Evolutionary conservation across 208 protist species (phyloP), one percentile per base, ranked within the genome.

Genomic region (Leishmania tropica): DNA sequence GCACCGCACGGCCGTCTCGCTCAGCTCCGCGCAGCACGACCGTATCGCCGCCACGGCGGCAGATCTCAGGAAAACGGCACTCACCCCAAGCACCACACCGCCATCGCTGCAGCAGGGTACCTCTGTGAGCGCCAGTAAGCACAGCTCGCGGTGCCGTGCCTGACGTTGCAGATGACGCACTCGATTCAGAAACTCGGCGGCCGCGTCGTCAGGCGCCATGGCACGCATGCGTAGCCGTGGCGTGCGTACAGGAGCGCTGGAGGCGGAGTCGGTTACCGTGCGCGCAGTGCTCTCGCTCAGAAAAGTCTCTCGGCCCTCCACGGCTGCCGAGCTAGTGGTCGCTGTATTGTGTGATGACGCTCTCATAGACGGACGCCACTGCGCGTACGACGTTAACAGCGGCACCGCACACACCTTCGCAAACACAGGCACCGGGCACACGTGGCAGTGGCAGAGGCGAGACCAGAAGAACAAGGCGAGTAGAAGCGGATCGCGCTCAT

Each of bases 401-500:
- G 81, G 76, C 75, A 64, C 76, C 0, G 81, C 81, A 31, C 51
- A 84, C 3, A 47, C 37, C 54, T 31, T 80, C 8, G 75, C 81
- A 58, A 84, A 84, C 5, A 3, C n/a, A 17, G 60, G 42, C n/a
- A 84, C 70, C 2, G 81, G 81, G 13, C 64, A 76, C 35, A 75
- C 35, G 28, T 76, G 64, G n/a, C 51, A 64, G 76, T 84, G 81
- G 58, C 81, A 84, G 68, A 73, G 48, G 21, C 76, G 81, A 5
- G 67, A 76, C 81, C 81, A 84, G 31, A 77, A 77, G 40, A 84
- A 80, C 24, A 84, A 72, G 13, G 81, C 81, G 21, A 80, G 56
- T 42, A 47, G 48, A 11, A 84, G 51, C 67, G 81, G 81, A 47
- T 75, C 21, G 7, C n/a, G 11, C 31, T 48, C 47, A 13, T 45